Evolutionary conservation across 305 asterid species (phyloP), one percentile per base, ranked within the genome.

Genomic region (Fraxinus xanthoxyloides): DNA sequence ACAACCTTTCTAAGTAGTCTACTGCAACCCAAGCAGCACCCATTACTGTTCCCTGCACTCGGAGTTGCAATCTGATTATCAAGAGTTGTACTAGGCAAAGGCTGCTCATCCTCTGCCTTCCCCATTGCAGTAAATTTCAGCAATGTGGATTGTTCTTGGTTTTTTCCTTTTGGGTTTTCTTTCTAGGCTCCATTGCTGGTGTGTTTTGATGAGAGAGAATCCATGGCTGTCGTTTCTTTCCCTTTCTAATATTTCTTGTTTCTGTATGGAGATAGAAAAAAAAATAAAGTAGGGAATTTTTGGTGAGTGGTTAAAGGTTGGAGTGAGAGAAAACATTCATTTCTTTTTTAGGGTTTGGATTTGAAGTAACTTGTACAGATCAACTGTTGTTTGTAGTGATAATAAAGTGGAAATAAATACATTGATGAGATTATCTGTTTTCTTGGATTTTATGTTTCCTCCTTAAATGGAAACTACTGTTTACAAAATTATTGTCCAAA

Each of bases 121-220:
- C 98, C 98, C 98, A 94, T 94, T 87, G 91, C 90, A 81, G 83
- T 17, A 80, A 69, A 88, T 65, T 79, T 86, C 89, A 82, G 79
- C 90, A 92, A 94, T 92, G 94, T 79, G 90, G 91, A 90, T 75
- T 87, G 75, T 65, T 48, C 56, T 72, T 40, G 34, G 21, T 84
- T 84, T 79, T 77, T 78, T 32, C 82, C 30, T 77, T 69, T 63
- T 48, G 82, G 84, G 79, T 54, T 65, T 78, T 86, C 83, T 77
- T 48, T 72, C 84, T 82, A 80, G 63, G 79, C 89, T 85, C 90
- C 94, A 91, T 89, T 84, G 83, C 84, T 77, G 86, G 86, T 85
- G 77, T 46, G 70, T 85, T 84, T 87, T 82, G 86, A 86, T 86
- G 87, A 85, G 89, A 87, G 83, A 69, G 80, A 89, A 34, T 72